Percentiles rank a stretch among this genome's conserved stretches.
Evolutionary conservation across 2,329 filamentous ascomycete species (phyloP).

Genomic region (Apiospora aurea): DNA sequence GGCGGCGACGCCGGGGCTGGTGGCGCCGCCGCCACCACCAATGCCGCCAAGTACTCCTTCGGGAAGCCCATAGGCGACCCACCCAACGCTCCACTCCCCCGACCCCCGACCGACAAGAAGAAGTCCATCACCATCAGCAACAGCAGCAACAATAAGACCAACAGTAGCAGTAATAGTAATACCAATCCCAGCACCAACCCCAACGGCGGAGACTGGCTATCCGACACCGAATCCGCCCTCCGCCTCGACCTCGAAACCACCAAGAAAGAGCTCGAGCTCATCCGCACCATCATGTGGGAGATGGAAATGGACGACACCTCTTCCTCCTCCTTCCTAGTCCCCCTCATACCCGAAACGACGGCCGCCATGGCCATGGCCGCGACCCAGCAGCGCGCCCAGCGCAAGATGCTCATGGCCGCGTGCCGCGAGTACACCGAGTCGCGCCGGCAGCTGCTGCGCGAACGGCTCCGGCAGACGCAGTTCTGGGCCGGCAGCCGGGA

Average conservation of each 20-base stretch:
- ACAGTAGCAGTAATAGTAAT: not conserved
- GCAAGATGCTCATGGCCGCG: slow-evolving; percentile 31
- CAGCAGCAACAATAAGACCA: not conserved
- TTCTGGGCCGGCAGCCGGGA: slow-evolving; percentile 31
- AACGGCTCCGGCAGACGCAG: slow-evolving; percentile 36
- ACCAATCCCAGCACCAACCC: not conserved
- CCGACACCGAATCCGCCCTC: not conserved
- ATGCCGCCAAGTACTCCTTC: not conserved
- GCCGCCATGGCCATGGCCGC: not conserved
- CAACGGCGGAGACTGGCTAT: not conserved
- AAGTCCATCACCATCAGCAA: not conserved
- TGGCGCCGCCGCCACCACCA: not conserved
- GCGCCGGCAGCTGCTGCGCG: slow-evolving; percentile 34
- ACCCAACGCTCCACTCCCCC: not conserved
- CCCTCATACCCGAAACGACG: not conserved
- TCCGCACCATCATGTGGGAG: slow-evolving; percentile 10
- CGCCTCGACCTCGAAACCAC: not conserved
- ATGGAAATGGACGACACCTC: not conserved
- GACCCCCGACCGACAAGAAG: slow-evolving; percentile 7
- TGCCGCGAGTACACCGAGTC: slow-evolving; percentile 38
- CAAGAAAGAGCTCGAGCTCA: slow-evolving; percentile 5
- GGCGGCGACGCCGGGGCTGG: too few species aligned
- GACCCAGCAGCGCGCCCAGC: not conserved
- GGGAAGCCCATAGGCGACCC: not conserved
- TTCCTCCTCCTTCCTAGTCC: not conserved